A percentile compares a stretch with the other conserved stretches of the same genome.
Conservation (phyloP, 768 basidiomycete species). For the Steccherinum ochraceum region DNA sequence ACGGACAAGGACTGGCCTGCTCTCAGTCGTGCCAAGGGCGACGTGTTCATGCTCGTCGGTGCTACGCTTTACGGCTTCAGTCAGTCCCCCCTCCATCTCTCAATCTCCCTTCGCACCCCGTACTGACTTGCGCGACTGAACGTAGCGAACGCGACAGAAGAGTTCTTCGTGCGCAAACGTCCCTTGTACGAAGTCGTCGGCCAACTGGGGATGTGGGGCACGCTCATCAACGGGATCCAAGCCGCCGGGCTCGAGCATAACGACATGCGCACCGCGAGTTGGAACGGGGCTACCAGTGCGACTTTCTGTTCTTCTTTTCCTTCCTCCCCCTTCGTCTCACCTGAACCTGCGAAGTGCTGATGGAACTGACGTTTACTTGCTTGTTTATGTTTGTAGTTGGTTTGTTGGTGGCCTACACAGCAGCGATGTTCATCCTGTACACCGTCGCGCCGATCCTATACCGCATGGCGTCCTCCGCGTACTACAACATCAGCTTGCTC, state of each 20-base stretch:
- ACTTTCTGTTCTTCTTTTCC: conserved; percentile 1
- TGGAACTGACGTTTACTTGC: too few species aligned
- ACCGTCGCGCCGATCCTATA: conserved; percentile 83
- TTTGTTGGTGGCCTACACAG: conserved; percentile 45
- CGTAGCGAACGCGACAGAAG: conserved; percentile 82
- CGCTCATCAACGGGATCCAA: conserved; percentile 73
- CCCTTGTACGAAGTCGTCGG: conserved; percentile 88
- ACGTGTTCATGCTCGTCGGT: conserved; percentile 82
- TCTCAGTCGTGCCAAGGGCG: conserved; percentile 63
- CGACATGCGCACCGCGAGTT: conserved; percentile 56
- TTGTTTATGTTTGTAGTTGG: conserved; percentile 31
- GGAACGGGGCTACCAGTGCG: conserved; percentile 69
- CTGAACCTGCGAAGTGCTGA: background rate
- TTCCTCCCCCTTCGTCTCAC: background rate
- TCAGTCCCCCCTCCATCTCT: conserved; percentile 30
- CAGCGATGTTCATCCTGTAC: conserved; percentile 79
- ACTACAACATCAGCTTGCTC: conserved; percentile 80
- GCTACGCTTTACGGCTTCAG: conserved; percentile 85
- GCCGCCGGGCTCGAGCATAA: conserved; percentile 69
- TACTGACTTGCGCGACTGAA: background rate
- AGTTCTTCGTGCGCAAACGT: conserved; percentile 73
- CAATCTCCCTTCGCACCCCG: background rate
- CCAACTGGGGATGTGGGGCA: conserved; percentile 81
- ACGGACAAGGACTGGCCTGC: conserved; percentile 74
- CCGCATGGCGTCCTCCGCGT: conserved; percentile 79